Conservation (phyloP, 495 filamentous ascomycete species). For the Xylaria bambusicola region DNA sequence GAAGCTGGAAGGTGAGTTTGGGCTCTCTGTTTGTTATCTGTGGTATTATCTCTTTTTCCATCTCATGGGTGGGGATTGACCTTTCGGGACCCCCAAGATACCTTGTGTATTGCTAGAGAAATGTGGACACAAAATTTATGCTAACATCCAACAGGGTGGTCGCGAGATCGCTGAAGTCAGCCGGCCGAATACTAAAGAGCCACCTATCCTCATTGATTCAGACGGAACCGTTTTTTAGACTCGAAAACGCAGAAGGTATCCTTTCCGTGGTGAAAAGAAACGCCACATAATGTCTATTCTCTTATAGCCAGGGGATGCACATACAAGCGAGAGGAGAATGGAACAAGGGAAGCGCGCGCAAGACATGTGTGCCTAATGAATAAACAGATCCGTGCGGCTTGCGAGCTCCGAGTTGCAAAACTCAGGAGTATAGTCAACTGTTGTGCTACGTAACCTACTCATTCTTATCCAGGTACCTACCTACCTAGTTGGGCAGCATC, state of each 20-base stretch:
- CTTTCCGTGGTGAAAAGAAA: not conserved
- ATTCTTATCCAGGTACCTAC: not conserved
- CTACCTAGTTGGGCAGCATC: not conserved
- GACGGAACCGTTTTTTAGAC: slow-evolving; percentile 92
- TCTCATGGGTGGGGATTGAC: too few species aligned
- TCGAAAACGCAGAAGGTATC: not conserved
- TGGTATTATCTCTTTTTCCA: too few species aligned
- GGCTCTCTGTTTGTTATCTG: not conserved
- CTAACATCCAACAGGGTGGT: slow-evolving; percentile 65
- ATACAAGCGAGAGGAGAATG: not conserved
- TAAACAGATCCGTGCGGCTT: not conserved
- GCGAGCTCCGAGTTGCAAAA: not conserved
- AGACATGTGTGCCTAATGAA: too few species aligned
- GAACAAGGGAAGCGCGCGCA: too few species aligned
- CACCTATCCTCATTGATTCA: slow-evolving; percentile 93
- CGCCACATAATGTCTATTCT: not conserved
- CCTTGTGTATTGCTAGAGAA: too few species aligned
- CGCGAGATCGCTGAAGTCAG: slow-evolving; percentile 95
- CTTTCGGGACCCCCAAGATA: too few species aligned
- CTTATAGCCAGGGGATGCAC: not conserved
- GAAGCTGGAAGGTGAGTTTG: slow-evolving; percentile 87
- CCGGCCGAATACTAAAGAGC: slow-evolving; percentile 93
- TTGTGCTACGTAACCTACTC: not conserved
- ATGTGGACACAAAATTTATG: not conserved
- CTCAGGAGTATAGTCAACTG: too few species aligned